Evolutionary conservation across 1,284 basidiomycete genomes (phyloP).

Genomic region (Boletus semigastroideus): DNA sequence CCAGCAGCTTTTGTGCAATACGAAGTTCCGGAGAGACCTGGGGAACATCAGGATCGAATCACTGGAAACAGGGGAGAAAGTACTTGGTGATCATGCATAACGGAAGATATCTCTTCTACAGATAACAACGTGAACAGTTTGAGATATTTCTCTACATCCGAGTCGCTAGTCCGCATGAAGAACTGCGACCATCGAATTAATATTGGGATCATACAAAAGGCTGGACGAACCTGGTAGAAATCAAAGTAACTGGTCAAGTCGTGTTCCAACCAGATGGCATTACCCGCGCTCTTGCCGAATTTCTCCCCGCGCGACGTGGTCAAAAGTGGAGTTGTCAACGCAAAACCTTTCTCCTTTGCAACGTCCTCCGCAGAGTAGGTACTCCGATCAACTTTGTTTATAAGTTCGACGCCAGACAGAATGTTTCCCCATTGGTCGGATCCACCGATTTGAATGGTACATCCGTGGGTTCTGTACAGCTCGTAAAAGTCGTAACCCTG

Average conservation of each 20-base stretch:
- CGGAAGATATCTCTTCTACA: constrained; percentile 52
- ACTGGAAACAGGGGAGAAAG: background rate
- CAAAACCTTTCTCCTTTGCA: constrained; percentile 61
- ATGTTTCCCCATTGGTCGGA: constrained; percentile 99
- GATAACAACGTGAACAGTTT: constrained; percentile 84
- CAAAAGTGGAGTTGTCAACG: constrained; percentile 91
- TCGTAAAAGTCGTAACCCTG: constrained; percentile 95
- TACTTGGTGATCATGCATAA: constrained; percentile 64
- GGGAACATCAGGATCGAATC: constrained; percentile 5
- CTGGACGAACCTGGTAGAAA: constrained; percentile 78
- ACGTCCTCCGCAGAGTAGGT: constrained; percentile 33
- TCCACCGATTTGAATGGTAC: constrained; percentile 91
- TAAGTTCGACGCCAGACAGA: constrained; percentile 87
- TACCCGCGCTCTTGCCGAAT: constrained; percentile 97
- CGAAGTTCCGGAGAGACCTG: constrained; percentile 60
- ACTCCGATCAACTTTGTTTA: constrained; percentile 42
- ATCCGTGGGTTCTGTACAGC: constrained; percentile 67
- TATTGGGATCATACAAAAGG: background rate
- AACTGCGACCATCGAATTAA: constrained; percentile 55
- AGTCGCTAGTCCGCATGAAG: constrained; percentile 82
- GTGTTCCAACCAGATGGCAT: constrained; percentile 89
- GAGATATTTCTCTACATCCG: constrained; percentile 81
- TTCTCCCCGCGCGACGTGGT: constrained; percentile 90
- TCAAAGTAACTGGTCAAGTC: constrained; percentile 80
- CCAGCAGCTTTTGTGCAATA: constrained; percentile 76